Percentiles rank a stretch among this genome's conserved stretches.
Conservation (phyloP, 2,329 filamentous ascomycete species). For the Colletotrichum camelliae region DNA sequence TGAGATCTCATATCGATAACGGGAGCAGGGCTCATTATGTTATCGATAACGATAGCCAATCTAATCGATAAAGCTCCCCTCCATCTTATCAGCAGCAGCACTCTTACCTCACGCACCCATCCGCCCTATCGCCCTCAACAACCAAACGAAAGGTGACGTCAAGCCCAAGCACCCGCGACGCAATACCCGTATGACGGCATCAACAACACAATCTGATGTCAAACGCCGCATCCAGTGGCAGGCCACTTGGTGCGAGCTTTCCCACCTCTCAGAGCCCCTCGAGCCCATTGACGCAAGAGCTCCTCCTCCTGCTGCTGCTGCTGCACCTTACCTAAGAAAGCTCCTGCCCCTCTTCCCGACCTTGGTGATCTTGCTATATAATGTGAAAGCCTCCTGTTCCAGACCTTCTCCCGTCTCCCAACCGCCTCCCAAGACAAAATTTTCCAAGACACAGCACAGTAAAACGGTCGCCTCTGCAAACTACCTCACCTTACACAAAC, state of each 20-base stretch:
- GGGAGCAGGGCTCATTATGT: fast-evolving
- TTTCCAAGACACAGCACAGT: neutral
- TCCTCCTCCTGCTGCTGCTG: neutral
- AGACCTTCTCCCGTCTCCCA: neutral
- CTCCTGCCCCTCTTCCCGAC: neutral
- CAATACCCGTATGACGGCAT: conserved; percentile 17
- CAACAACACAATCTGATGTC: conserved; percentile 17
- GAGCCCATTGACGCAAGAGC: conserved; percentile 17
- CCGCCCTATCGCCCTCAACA: neutral
- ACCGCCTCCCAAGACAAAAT: neutral
- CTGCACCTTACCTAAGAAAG: neutral
- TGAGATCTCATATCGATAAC: neutral
- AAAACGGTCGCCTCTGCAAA: neutral
- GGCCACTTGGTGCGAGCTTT: neutral
- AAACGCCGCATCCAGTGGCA: conserved; percentile 13
- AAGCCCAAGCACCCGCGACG: neutral
- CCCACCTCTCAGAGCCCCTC: neutral
- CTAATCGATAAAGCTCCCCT: neutral
- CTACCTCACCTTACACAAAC: neutral
- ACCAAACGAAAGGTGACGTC: conserved; percentile 6
- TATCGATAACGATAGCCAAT: neutral
- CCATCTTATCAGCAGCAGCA: neutral
- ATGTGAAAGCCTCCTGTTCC: neutral
- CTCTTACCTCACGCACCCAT: neutral
- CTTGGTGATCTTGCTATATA: neutral